These are phyloP conservation scores for Cucurbita pepo DNA, from an alignment of 306 rosid species.

Conservation along the genomic window DNA sequence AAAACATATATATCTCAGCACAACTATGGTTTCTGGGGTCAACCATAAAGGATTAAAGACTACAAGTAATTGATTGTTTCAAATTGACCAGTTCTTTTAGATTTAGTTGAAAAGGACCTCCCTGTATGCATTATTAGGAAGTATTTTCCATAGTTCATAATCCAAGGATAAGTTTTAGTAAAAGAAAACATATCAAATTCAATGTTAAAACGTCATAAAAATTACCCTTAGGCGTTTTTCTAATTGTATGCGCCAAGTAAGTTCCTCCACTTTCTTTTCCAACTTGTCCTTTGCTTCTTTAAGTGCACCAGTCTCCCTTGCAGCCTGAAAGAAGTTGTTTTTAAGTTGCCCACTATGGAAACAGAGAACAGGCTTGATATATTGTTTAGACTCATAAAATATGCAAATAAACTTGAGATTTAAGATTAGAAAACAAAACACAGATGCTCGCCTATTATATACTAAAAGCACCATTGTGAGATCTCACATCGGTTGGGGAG, in stretches of 20 bases:
- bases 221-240: conserved; percentile 92
- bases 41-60: neutral
- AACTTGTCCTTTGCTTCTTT: conserved; percentile 96
- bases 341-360: neutral
- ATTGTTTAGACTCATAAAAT: too few species aligned
- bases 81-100: neutral
- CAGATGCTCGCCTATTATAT: too few species aligned
- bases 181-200: neutral
- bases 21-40: neutral
- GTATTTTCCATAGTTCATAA: neutral
- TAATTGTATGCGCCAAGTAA: conserved; percentile 95
- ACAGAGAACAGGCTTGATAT: neutral
- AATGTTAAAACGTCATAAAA: neutral
- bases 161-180: neutral
- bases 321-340: conserved; percentile 35
- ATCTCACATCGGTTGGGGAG: too few species aligned
- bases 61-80: conserved; percentile 3
- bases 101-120: neutral
- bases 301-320: conserved; percentile 98
- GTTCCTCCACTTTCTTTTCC: conserved; percentile 98
- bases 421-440: too few species aligned
- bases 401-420: too few species aligned
- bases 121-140: neutral
- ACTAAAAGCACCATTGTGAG: too few species aligned
- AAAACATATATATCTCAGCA: neutral